Base-by-base conservation (phyloP, 2,329 filamentous ascomycete genomes). In the Penicillium sumatraense region DNA sequence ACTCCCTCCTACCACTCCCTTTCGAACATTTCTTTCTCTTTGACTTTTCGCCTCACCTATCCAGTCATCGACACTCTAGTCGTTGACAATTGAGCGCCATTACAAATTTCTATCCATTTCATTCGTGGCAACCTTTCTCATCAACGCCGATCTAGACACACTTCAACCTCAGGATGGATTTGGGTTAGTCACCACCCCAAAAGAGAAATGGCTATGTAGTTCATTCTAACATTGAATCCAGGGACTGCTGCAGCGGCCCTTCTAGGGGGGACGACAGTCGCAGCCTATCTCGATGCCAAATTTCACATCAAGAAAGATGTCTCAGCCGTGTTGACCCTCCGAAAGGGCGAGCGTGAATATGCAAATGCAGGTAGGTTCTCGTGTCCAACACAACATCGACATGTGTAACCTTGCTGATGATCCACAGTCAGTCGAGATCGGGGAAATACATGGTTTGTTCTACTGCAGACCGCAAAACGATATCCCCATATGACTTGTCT, bases 281-380 rank as follows among this genome's bases (percentile, higher is more conserved):
- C 69, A 26, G 66, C 68, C 18, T 75, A 75, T 49, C 58, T 73
- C 9, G 84, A 92, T 66, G 89, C 85, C 51, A 90, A 89, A 75
- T 86, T 83, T 63, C 84, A 89, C 68, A 68, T 92, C 47, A 70
- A 74, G 38, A 84, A 89, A 65, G 89, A 93, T 68, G 59, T 88
- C 14, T 62, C 67, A 0, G 63, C 65, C 6, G 70, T 89, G n/a
- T 68, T 75, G 11, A 72, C 73, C 10, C 56, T 75, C n/a, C 77
- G 73, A 31, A 72, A 69, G 27, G 73, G 75, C 9, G 72, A 76
- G 49, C 79, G 80, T 49, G 71, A 77, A 2, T 80, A 81, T 51
- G 70, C 72, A 4, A 76, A 78, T 70, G 81, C 80, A 33, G 68
- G 84, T 86, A 72, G n/a, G 57, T 40, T 20, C 14, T 40, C 36